phyloP scores from a whole-genome alignment of 2,329 filamentous ascomycete genomes.

The Parasarocladium wereldwijsianum region DNA sequence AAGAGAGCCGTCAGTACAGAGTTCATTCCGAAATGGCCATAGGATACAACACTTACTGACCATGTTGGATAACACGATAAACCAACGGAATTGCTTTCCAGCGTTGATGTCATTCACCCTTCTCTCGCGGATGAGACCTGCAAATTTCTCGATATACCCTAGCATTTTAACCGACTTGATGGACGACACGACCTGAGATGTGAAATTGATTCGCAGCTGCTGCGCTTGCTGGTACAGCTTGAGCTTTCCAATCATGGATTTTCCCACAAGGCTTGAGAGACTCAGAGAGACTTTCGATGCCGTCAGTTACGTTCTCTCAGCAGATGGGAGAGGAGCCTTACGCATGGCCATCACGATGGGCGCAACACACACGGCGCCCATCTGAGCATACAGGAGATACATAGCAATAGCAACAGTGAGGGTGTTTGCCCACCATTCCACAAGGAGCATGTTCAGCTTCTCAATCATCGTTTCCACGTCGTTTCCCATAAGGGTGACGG shows the following conservation, averaged over 20 bases:
- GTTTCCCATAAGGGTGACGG: conserved; percentile 16
- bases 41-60: conserved; percentile 10
- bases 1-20: too few species aligned
- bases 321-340: conserved; percentile 7
- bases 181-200: conserved; percentile 15
- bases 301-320: neutral
- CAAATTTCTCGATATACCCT: conserved; percentile 14
- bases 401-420: conserved; percentile 16
- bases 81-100: conserved; percentile 12
- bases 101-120: conserved; percentile 12
- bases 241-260: conserved; percentile 9
- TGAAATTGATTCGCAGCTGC: conserved; percentile 18
- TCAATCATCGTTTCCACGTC: conserved; percentile 16
- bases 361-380: conserved; percentile 17
- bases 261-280: conserved; percentile 7
- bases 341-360: conserved; percentile 16
- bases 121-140: conserved; percentile 10
- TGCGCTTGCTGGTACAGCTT: conserved; percentile 19
- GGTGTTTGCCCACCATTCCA: conserved; percentile 17
- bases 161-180: conserved; percentile 21
- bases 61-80: conserved; percentile 14
- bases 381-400: conserved; percentile 16
- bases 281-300: conserved; percentile 10
- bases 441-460: conserved; percentile 12
- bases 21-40: conserved; percentile 13